A percentile compares a stretch with the other conserved stretches of the same genome.
These are phyloP conservation scores for Agastache rugosa DNA, from an alignment of 257 asterid species.

Conservation along the genomic window DNA sequence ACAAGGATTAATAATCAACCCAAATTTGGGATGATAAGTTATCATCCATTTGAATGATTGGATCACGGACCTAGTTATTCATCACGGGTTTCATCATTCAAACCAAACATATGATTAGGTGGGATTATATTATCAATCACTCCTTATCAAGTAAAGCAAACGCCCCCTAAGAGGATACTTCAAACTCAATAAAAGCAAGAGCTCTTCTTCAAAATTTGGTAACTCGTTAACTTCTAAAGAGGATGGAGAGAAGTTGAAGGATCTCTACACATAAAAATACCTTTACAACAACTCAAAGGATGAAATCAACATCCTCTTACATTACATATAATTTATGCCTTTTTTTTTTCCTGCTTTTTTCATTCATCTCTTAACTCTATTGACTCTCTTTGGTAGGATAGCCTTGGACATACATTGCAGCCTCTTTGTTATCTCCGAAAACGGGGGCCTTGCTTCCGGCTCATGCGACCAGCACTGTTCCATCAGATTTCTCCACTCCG, in stretches of 20 bases:
- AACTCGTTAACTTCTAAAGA: not conserved
- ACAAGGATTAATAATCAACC: too few relatives aligned
- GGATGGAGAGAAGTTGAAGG: slow-evolving; percentile 18
- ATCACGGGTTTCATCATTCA: too few relatives aligned
- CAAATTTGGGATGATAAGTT: too few relatives aligned
- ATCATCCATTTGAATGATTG: too few relatives aligned
- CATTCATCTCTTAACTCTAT: slow-evolving; percentile 52
- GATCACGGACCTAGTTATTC: too few relatives aligned
- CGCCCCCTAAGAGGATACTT: too few relatives aligned
- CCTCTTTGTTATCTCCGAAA: slow-evolving; percentile 82
- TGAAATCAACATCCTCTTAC: too few relatives aligned
- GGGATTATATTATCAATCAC: too few relatives aligned
- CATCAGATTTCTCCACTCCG: slow-evolving; percentile 82
- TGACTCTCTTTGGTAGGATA: slow-evolving; percentile 70
- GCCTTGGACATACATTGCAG: slow-evolving; percentile 62
- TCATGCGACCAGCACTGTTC: slow-evolving; percentile 95
- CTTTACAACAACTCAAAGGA: slow-evolving; percentile 10
- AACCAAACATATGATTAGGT: too few relatives aligned
- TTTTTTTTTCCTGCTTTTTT: too few relatives aligned
- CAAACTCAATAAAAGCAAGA: not conserved
- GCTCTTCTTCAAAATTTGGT: not conserved
- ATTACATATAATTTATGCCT: not conserved
- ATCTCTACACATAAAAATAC: not conserved
- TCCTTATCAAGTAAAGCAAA: too few relatives aligned
- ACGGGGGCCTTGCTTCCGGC: slow-evolving; percentile 78